phyloP scores from a whole-genome alignment of 352 stramenopile species.

The Phytophthora syringae region DNA sequence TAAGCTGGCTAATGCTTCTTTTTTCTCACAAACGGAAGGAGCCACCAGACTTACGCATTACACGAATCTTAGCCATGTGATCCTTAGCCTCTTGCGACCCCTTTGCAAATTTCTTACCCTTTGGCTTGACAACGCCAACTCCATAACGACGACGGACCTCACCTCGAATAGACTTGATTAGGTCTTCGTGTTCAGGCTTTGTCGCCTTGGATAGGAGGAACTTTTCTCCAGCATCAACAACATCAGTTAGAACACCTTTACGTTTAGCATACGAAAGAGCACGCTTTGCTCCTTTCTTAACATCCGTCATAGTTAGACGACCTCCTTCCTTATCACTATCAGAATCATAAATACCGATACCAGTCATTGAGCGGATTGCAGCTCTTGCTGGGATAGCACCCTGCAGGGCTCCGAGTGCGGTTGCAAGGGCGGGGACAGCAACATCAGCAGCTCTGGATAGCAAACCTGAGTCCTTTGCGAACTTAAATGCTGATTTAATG shows the following conservation, averaged over 20 bases:
- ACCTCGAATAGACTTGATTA: slow-evolving; percentile 5
- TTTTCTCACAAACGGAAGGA: slow-evolving; percentile 5
- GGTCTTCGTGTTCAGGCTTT: slow-evolving; percentile 9
- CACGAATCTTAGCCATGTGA: slow-evolving; percentile 12
- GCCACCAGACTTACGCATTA: slow-evolving; percentile 2
- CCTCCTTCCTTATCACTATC: slow-evolving; percentile 14
- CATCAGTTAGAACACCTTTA: slow-evolving; percentile 17
- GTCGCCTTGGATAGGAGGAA: slow-evolving; percentile 9
- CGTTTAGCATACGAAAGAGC: slow-evolving; percentile 17
- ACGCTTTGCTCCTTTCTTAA: slow-evolving; percentile 10
- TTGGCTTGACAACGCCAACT: slow-evolving; percentile 15
- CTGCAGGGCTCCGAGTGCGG: slow-evolving; percentile 1
- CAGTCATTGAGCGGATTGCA: slow-evolving; percentile 11
- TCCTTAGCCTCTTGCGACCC: slow-evolving; percentile 7
- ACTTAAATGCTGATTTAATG: slow-evolving; percentile 10
- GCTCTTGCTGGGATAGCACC: slow-evolving; percentile 14
- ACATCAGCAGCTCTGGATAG: slow-evolving; percentile 3
- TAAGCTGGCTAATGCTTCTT: background rate
- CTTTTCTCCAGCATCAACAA: slow-evolving; percentile 13
- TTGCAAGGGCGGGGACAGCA: slow-evolving; percentile 15
- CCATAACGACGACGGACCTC: slow-evolving; percentile 15
- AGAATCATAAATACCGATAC: slow-evolving; percentile 18
- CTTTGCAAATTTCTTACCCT: slow-evolving; percentile 10
- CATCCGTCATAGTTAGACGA: slow-evolving; percentile 6
- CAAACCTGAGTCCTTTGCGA: slow-evolving; percentile 15